Evolutionary conservation across 192 early-diverging fungal species (phyloP).

Genomic region (Coemansia sp.): DNA sequence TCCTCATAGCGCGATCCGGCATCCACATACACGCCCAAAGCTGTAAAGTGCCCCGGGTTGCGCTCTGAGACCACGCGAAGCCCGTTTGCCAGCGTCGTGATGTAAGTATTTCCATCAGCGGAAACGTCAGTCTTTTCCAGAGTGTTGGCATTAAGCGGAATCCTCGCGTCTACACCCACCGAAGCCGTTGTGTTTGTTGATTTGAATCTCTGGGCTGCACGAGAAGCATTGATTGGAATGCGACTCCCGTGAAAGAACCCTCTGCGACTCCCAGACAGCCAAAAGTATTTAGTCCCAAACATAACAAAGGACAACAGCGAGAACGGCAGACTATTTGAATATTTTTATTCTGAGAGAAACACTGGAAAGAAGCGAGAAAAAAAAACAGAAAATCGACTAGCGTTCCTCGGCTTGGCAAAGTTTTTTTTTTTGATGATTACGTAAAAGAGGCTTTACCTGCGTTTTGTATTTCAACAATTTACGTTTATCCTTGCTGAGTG

Average conservation of each 20-base stretch:
- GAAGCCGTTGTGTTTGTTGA: slow-evolving; percentile 20
- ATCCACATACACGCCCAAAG: slow-evolving; percentile 87
- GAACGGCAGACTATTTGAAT: background rate
- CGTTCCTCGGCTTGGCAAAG: background rate
- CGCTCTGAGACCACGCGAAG: slow-evolving; percentile 80
- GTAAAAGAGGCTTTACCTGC: too few species aligned
- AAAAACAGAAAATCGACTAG: background rate
- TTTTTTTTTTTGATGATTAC: background rate
- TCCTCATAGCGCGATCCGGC: slow-evolving; percentile 89
- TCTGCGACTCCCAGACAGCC: background rate
- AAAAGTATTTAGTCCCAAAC: background rate
- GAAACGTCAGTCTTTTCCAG: slow-evolving; percentile 16
- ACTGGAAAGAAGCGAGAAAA: background rate
- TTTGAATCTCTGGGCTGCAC: slow-evolving; percentile 12
- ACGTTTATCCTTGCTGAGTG: slow-evolving; percentile 1
- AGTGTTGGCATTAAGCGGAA: slow-evolving; percentile 14
- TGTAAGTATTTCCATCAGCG: slow-evolving; percentile 42
- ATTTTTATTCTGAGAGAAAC: background rate
- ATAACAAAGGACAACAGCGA: background rate
- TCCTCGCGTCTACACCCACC: background rate
- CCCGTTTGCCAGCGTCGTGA: slow-evolving; percentile 88
- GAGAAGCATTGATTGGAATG: background rate
- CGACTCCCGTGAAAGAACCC: background rate
- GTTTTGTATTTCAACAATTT: too few species aligned
- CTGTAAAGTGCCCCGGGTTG: slow-evolving; percentile 85